phyloP scores from a whole-genome alignment of 1,139 yeast genomes.

The Magnusiomyces sp. region DNA sequence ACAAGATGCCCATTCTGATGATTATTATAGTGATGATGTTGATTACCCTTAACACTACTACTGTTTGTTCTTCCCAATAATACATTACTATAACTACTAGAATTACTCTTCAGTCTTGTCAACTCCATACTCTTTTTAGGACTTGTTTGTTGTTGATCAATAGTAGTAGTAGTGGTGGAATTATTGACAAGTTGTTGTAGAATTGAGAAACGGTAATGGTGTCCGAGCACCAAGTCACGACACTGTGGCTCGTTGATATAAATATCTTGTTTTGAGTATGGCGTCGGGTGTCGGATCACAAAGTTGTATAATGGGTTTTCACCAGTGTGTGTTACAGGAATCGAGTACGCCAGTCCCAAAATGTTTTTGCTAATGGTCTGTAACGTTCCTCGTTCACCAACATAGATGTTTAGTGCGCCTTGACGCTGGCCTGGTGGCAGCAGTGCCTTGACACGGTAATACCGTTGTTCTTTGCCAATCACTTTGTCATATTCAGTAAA shows the following conservation, averaged over 20 bases:
- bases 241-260: slow-evolving; percentile 83
- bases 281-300: slow-evolving; percentile 15
- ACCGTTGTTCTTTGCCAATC: slow-evolving; percentile 31
- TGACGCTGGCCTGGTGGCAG: slow-evolving; percentile 59
- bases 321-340: slow-evolving; percentile 75
- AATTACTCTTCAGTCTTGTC: slow-evolving; percentile 2
- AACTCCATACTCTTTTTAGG: slow-evolving; percentile 3
- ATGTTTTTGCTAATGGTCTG: slow-evolving; percentile 46
- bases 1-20: slow-evolving; percentile 20
- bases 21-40: too few relatives aligned
- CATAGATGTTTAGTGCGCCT: slow-evolving; percentile 70
- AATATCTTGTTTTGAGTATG: slow-evolving; percentile 45
- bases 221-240: slow-evolving; percentile 46
- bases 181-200: slow-evolving; percentile 8
- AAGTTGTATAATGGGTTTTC: slow-evolving; percentile 28
- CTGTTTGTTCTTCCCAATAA: too few relatives aligned
- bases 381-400: slow-evolving; percentile 59
- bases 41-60: too few relatives aligned
- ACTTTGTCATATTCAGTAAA: slow-evolving; percentile 53
- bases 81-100: neutral
- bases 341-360: slow-evolving; percentile 64
- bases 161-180: neutral
- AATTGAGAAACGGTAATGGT: slow-evolving; percentile 47
- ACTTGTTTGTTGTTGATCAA: neutral
- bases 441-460: slow-evolving; percentile 71